These are phyloP conservation scores for Trifolium pratense DNA, from an alignment of 306 rosid genomes.

Conservation along the genomic window DNA sequence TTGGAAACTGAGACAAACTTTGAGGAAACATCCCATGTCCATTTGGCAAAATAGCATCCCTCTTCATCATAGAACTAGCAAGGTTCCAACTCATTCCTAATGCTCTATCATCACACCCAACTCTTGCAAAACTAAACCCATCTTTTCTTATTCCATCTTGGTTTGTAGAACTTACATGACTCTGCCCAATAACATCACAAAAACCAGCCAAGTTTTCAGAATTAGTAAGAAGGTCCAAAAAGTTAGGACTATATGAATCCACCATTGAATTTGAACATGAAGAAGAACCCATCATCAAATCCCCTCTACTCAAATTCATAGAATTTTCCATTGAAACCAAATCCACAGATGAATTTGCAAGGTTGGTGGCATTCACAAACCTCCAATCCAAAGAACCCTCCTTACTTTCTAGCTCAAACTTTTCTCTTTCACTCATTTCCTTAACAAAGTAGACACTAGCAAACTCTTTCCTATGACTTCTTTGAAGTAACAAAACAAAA, in stretches of 20 bases:
- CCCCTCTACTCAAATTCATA: constrained; percentile 54
- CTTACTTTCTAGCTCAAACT: constrained; percentile 69
- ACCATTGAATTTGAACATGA: constrained; percentile 72
- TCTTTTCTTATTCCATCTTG: constrained; percentile 56
- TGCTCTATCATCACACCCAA: constrained; percentile 55
- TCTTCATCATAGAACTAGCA: constrained; percentile 57
- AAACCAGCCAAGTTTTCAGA: constrained; percentile 70
- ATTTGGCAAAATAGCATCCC: constrained; percentile 56
- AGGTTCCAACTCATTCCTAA: constrained; percentile 73
- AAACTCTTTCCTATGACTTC: constrained; percentile 28
- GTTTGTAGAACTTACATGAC: neutral
- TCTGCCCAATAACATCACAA: constrained; percentile 56
- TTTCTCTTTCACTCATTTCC: constrained; percentile 74
- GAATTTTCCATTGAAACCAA: constrained; percentile 57
- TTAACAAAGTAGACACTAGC: constrained; percentile 45
- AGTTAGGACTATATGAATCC: constrained; percentile 60
- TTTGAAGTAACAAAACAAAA: constrained; percentile 14
- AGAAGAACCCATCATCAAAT: constrained; percentile 62
- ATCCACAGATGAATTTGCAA: constrained; percentile 60
- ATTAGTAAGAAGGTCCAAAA: constrained; percentile 63
- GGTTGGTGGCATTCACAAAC: constrained; percentile 61
- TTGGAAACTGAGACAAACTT: constrained; percentile 77
- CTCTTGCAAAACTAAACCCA: constrained; percentile 53
- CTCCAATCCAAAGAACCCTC: constrained; percentile 79
- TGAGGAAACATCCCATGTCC: constrained; percentile 60